Conservation (phyloP, 257 asterid genomes). For the Scutellaria minor region DNA sequence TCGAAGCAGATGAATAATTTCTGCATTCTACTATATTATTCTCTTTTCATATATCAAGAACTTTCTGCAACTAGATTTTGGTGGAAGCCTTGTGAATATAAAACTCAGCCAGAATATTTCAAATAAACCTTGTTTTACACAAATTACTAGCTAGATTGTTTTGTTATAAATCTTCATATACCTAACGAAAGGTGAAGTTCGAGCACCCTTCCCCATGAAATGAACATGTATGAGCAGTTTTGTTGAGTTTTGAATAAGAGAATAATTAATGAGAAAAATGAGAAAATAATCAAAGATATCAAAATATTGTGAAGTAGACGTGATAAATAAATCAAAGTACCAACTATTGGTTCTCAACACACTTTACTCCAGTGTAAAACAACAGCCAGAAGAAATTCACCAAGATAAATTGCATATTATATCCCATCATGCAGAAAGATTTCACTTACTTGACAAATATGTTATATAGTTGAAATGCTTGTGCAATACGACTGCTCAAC, state of each 20-base stretch:
- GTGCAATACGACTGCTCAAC: slow-evolving; percentile 80
- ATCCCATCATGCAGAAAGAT: slow-evolving; percentile 31
- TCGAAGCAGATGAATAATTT: neutral
- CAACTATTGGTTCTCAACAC: neutral
- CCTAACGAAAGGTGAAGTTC: slow-evolving; percentile 3
- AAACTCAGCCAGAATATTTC: slow-evolving; percentile 22
- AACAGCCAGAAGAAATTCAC: neutral
- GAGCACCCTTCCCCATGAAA: slow-evolving; percentile 11
- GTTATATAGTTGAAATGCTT: slow-evolving; percentile 78
- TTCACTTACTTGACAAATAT: slow-evolving; percentile 77
- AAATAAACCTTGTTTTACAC: neutral
- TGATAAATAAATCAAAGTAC: no score
- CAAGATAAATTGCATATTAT: slow-evolving; percentile 15
- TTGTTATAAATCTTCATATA: neutral
- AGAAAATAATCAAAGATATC: neutral
- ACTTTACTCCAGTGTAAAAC: slow-evolving; percentile 3
- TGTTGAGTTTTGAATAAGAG: neutral
- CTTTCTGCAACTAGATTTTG: neutral
- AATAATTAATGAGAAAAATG: neutral
- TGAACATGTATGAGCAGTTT: neutral
- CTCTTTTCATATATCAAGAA: neutral
- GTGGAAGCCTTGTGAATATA: slow-evolving; percentile 1
- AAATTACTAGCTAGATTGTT: neutral
- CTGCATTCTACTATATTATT: neutral
- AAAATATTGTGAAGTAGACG: neutral